Evolutionary conservation across 2,329 filamentous ascomycete genomes (phyloP), one percentile per base, ranked within the genome.

Genomic region (Aspergillus fumigatus): DNA sequence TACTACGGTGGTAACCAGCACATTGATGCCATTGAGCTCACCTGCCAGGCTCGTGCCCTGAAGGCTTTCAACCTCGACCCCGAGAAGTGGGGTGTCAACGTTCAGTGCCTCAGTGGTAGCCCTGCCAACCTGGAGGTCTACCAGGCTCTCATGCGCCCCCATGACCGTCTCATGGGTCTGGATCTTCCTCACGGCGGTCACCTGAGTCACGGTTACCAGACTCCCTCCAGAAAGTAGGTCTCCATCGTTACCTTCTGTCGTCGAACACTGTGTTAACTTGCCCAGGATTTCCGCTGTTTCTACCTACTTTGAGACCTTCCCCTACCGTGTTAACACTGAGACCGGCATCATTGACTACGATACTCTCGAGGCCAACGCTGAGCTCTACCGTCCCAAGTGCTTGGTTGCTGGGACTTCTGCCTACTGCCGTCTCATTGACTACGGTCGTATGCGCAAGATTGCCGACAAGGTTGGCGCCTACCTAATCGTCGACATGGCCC

Each of bases 1-100:
- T 99, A 99, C 85, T 99, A 99, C 73, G 94, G 94, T 73, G 94
- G 94, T 73, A 99, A 99, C 82, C 89, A 99, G 84, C 91, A 94
- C 84, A 99, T 99, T 67, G 94, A 99, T 77, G 84, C 90, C 78
- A 92, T 97, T 70, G 94, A 99, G 84, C 84, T 89, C 65, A 88
- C 94, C 59, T 99, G 94, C 85, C 94, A 99, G 82, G 84, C 86
- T 76, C 89, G 94, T 79, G 94, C 94, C 64, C 88, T 99, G 62
- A 84, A 90, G 79, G 88, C 92, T 57, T 99, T 97, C 83, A 84
- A 90, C 73, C 80, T 96, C 65, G 89, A 95, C 78, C 73, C 88
- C 19, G 84, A 86, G 66, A 92, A 95, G 82, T 99, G 94, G 94
- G 94, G 94, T 75, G 94, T 99, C 80, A 99, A 99, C 74, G 94